Evolutionary conservation across 2,329 filamentous ascomycete genomes (phyloP), one percentile per base, ranked within the genome.

Genomic region (Fusarium sp.): DNA sequence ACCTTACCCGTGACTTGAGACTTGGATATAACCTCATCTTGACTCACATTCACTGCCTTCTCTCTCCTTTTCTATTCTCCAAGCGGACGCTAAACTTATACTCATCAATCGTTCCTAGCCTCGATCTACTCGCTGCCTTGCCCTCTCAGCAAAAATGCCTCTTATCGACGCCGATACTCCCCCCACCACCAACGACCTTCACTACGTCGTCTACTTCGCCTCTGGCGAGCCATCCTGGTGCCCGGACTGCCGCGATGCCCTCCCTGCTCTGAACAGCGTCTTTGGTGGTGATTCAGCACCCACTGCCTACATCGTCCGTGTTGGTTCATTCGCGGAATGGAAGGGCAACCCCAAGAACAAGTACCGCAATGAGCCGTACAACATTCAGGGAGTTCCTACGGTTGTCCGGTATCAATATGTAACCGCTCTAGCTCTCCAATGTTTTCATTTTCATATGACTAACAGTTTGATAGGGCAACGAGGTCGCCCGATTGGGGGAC

Each of bases 181-280:
- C 11, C 79, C 79, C 7, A 68, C 77, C 10, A 71, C 64, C 45
- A 50, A 62, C 45, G 76, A 77, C 67, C 72, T 70, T 45, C 79
- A 80, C 67, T 80, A 81, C 35, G 77, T 80, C 69, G 78, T 80
- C 32, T 80, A 80, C 67, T 80, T 80, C 35, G 79, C 78, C 4
- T 81, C 79, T 0, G 79, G 79, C 13, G 73, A 80, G 23, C 79
- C 79, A 6, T 79, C 79, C 0, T 80, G 79, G 79, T 80, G 79
- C 25, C 79, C 79, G 0, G 79, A 80, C 57, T 80, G 77, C 18
- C 71, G 73, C 11, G 68, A 79, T 54, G 79, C 79, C 0, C 39
- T 80, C 6, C 77, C 79, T 5, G 77, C 76, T 5, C 45, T 80
- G 2, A 67, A 76, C 0, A 70, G 41, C 1, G 79, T 81, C 5